Base-by-base conservation (phyloP, 768 basidiomycete species). In the Pleurotus sapidus region DNA sequence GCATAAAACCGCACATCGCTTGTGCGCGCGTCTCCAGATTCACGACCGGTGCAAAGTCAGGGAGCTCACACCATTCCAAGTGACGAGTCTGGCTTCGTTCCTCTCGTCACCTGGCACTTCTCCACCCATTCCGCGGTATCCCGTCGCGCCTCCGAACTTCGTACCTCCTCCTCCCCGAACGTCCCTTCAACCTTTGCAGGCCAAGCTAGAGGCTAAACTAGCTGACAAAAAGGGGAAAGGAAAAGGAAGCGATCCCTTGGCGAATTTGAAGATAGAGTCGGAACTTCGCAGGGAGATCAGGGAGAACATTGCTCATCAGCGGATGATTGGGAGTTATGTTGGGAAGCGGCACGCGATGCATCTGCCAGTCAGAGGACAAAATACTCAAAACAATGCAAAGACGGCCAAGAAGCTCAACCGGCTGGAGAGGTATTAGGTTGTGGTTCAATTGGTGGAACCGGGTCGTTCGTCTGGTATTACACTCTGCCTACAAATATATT, bases 341-440 rank as follows among this genome's bases (percentile, higher is more conserved):
- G 97, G 97, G 49, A 85, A 86, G 77, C 78, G 95, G 71, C 96
- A 98, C 70, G 93, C 93, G 6, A 93, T 95, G 87, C 84, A 87
- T 58, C 72, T 96, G 46, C 96, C 96, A 3, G 96, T 98, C 59
- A 83, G 96, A 70, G 96, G 96, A 57, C 96, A 98, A 74, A 88
- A 88, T 56, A 98, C 95, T 3, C 88, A 87, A 71, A 88, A 82
- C 55, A 98, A 98, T 67, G 94, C 93, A 54, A 84, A 80, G 73
- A 96, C 93, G 46, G 96, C 96, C 34, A 88, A 75, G 73, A 94
- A 87, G 72, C 85, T 98, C 73, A 98, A 98, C 78, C 82, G 84
- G 67, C 73, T 95, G 62, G 88, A 90, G 57, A 80, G 95, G 43
- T 73, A 70, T 37, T 59, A 23, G 18, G 11, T 11, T 45, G 5